phyloP scores from a whole-genome alignment of 257 asterid genomes.

The Mentha longifolia region DNA sequence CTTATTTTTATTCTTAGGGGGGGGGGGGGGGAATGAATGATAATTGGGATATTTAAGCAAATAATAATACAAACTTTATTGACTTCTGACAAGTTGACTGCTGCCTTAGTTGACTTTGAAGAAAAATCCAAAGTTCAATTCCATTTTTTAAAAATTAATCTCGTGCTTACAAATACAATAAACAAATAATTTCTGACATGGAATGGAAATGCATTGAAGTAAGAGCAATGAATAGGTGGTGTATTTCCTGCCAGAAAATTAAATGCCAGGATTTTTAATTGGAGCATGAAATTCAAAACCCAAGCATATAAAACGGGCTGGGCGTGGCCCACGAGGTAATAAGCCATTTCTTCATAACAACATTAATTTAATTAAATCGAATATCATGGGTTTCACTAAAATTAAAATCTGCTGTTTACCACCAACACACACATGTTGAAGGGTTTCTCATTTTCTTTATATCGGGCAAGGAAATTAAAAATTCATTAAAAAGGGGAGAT shows the following conservation, averaged over 20 bases:
- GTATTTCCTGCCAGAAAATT: slow-evolving; percentile 24
- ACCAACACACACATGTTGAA: background rate
- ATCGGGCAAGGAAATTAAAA: too few species aligned
- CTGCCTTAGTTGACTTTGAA: background rate
- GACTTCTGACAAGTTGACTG: background rate
- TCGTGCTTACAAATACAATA: background rate
- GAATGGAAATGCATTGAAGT: background rate
- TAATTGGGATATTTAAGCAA: too few species aligned
- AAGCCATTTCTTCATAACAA: slow-evolving; percentile 8
- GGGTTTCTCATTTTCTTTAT: too few species aligned
- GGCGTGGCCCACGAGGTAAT: slow-evolving; percentile 21
- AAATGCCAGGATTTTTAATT: slow-evolving; percentile 9
- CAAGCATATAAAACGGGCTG: slow-evolving; percentile 8
- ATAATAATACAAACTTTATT: background rate
- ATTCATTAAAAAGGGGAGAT: too few species aligned
- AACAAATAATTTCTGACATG: background rate
- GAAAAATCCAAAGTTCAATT: background rate
- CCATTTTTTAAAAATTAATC: background rate
- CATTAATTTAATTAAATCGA: too few species aligned
- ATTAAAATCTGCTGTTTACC: background rate
- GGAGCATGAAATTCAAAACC: background rate
- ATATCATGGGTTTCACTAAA: background rate
- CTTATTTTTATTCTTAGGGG: too few species aligned
- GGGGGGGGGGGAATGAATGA: too few species aligned
- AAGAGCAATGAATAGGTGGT: slow-evolving; percentile 5